Evolutionary conservation across 352 stramenopile species (phyloP), one percentile per base, ranked within the genome.

Genomic region (Phytophthora fragariae): DNA sequence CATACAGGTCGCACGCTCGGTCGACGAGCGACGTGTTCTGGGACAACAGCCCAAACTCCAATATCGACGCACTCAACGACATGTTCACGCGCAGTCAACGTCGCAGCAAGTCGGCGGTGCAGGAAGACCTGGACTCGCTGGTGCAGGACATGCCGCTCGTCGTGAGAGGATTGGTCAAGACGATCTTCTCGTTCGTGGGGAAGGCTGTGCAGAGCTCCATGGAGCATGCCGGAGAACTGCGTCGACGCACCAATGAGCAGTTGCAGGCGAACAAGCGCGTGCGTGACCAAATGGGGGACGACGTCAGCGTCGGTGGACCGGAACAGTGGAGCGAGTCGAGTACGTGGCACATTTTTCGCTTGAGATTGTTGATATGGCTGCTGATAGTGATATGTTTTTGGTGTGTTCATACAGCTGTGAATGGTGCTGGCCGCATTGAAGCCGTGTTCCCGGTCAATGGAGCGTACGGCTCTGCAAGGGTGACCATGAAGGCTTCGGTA

Each of bases 251-350:
- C 1, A 86, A 86, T 61, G 83, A 92, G 19, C 69, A 79, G n/a
- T 55, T 93, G 61, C 83, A 88, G 57, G 64, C 70, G 27, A 88
- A 91, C 56, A 62, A 76, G 24, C 76, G 75, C n/a, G 73, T 94
- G n/a, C 58, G 82, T 7, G 67, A 79, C 8, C 68, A 86, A 60
- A 75, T 92, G 71, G 87, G 87, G 24, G 68, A 69, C 2, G 47
- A 79, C 21, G 81, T 92, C 21, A 82, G 71, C 41, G 76, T 92
- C 47, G 86, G 77, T 21, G 83, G 77, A 15, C 87, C 87, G 7
- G 76, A 88, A 62, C 82, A 91, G 65, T 94, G 87, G 87, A 86
- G 88, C 54, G 87, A 94, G 60, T 90, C 84, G 47, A 90, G 87
- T 94, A 79, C 19, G 85, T 86, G 8, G 2, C 27, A 10, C n/a